These are phyloP conservation scores for Crucibulum laeve DNA, from an alignment of 768 basidiomycete genomes.

Conservation along the genomic window DNA sequence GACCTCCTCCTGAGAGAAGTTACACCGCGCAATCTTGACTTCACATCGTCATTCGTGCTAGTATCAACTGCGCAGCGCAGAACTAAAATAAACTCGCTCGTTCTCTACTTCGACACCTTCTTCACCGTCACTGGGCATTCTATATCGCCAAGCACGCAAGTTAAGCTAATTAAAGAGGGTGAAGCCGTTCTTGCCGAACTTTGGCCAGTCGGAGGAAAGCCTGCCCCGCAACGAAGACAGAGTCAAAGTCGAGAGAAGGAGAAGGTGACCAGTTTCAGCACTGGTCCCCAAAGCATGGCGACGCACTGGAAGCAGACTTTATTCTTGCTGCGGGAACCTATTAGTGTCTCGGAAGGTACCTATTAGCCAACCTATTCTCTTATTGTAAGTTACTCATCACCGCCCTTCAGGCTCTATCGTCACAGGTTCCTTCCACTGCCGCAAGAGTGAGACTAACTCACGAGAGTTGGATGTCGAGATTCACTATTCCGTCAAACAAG, in stretches of 20 bases:
- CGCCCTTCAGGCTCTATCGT: constrained; percentile 59
- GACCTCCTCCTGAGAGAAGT: constrained; percentile 71
- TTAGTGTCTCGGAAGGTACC: constrained; percentile 72
- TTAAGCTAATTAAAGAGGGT: constrained; percentile 50
- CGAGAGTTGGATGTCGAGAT: constrained; percentile 92
- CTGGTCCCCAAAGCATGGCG: constrained; percentile 79
- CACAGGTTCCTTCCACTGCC: constrained; percentile 76
- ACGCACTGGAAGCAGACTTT: constrained; percentile 98
- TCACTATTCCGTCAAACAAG: constrained; percentile 57
- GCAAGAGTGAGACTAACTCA: constrained; percentile 76
- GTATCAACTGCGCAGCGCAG: constrained; percentile 54
- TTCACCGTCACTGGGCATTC: constrained; percentile 62
- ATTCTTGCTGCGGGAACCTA: constrained; percentile 79
- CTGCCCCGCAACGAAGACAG: constrained; percentile 53
- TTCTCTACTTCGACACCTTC: constrained; percentile 95
- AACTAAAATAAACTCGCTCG: constrained; percentile 70
- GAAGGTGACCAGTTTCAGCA: constrained; percentile 76
- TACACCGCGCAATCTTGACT: constrained; percentile 71
- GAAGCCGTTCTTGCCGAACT: constrained; percentile 71
- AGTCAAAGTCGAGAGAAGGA: constrained; percentile 48
- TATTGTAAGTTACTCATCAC: constrained; percentile 2
- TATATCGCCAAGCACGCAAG: constrained; percentile 46
- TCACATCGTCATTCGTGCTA: constrained; percentile 75
- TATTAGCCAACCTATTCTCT: constrained; percentile 1
- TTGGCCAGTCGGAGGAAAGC: constrained; percentile 73